Evolutionary conservation across 352 stramenopile species (phyloP), one percentile per base, ranked within the genome.

Genomic region (Phytopythium kandeliae): DNA sequence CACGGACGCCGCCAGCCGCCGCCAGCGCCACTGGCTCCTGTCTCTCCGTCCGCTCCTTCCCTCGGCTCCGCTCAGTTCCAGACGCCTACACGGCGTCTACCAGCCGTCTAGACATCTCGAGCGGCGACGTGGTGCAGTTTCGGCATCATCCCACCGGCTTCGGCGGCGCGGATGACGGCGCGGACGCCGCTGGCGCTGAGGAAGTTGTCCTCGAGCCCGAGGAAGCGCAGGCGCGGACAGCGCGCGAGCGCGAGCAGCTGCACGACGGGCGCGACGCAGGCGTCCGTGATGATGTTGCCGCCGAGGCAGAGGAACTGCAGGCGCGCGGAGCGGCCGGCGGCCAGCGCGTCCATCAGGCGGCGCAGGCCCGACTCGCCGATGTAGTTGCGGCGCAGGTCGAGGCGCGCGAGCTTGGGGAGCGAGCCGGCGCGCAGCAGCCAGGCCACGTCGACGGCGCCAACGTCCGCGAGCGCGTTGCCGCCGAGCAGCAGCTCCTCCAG

Each of bases 271-370:
- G 71, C 59, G n/a, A 91, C 79, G 50, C 76, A 77, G 63, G 85
- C 86, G 66, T 91, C 80, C 30, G 80, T 89, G 62, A 91, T 89
- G 53, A 89, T 91, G 59, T 91, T 91, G 60, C 80, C 80, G 25
- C 80, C 80, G 73, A 91, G 85, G 67, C 80, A 91, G 57, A 91
- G 65, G 63, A 85, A 87, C 76, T 87, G 85, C 53, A 91, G 80
- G 44, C 82, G 63, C 26, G 65, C 61, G 50, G 66, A 83, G 21
- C 66, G 65, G 0, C 80, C 77, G 8, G 49, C 65, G 13, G 64
- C 60, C 3, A 91, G 57, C 30, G 80, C 69, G 10, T 67, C 64
- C 77, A 87, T 89, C 46, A 91, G 81, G 19, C 75, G 68, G 58
- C 85, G 86, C 12, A 91, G 54, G 4, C 80, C 80, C 16, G 74